Percentiles rank a stretch among this genome's conserved stretches.
Conservation (phyloP, 148 eudicot species). For the Dysphania ambrosioides region DNA sequence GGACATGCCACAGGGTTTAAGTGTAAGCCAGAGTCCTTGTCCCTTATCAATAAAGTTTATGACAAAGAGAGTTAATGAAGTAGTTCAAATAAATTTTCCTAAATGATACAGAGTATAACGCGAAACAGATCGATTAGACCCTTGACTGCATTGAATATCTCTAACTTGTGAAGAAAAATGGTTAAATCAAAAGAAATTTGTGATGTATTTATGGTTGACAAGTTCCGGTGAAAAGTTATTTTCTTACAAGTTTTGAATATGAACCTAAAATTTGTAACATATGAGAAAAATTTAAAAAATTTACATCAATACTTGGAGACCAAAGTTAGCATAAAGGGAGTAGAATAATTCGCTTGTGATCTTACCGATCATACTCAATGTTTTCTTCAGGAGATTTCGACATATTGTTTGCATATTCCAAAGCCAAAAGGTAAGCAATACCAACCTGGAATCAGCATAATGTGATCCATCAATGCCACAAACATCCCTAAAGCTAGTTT, state of each 20-base stretch:
- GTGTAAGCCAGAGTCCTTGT: too few relatives aligned
- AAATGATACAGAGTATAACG: neutral
- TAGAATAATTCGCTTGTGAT: neutral
- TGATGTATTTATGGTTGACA: neutral
- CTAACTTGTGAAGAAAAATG: neutral
- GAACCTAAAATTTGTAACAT: neutral
- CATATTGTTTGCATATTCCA: slow-evolving; percentile 79
- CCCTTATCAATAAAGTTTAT: too few relatives aligned
- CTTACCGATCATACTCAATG: slow-evolving; percentile 90
- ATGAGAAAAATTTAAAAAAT: neutral
- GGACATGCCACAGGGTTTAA: neutral
- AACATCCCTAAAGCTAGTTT: neutral
- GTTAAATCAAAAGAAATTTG: neutral
- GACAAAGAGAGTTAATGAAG: too few relatives aligned
- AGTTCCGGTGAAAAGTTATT: neutral
- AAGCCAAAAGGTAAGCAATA: slow-evolving; percentile 89
- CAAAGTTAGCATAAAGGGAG: neutral
- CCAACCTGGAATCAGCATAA: slow-evolving; percentile 63
- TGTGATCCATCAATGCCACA: slow-evolving; percentile 6
- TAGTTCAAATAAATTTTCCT: too few relatives aligned
- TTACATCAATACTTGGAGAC: neutral
- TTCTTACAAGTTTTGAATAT: neutral
- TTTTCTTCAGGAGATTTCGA: slow-evolving; percentile 67
- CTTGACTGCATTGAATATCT: neutral
- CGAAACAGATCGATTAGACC: neutral